Base-by-base conservation (phyloP, 495 filamentous ascomycete genomes). In the Endocarpon pusillum region DNA sequence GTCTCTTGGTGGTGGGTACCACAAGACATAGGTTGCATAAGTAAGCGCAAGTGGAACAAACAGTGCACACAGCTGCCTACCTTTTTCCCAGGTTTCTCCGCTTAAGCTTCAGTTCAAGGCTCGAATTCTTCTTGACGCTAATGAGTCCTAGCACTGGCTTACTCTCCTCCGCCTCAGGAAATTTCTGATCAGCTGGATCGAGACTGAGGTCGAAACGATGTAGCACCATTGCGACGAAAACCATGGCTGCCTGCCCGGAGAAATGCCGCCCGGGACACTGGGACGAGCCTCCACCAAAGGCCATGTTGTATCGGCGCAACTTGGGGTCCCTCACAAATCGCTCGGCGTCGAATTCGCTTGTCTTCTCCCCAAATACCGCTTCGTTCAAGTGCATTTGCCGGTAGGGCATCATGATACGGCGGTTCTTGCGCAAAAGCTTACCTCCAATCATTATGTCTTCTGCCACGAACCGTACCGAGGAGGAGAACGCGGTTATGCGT, bases 281-380 rank as follows among this genome's bases (percentile, higher is more conserved):
- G 4, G 46, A 49, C 12, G 38, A 39, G 15, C 52, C 52, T 4
- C 43, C 52, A 1, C 52, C 52, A 52, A 56, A 10, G 52, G 51
- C 12, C 46, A 33, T 40, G 44, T 52, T 14, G 40, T 40, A 3
- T 39, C 31, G 23, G 24, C 36, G 18, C 36, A 40, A 16, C 17
- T n/a, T 20, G 38, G 41, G 3, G 17, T 17, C 19, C 33, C 35
- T 12, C 7, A 46, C 28, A 27, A 42, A 56, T 23, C 52, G 48
- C 46, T 39, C 36, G 22, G 48, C 39, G 3, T 33, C 9, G 22
- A 37, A 52, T 11, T 12, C n/a, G 20, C 32, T 11, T 14, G 30
- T 22, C 15, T 46, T 36, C 3, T 16, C 21, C 2, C 48, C 46
- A 19, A 49, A 52, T 4, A 47, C 36, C 10, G 32, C 11, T 34